Conservation (phyloP, 352 stramenopile species). For the Phytophthora brassicae region DNA sequence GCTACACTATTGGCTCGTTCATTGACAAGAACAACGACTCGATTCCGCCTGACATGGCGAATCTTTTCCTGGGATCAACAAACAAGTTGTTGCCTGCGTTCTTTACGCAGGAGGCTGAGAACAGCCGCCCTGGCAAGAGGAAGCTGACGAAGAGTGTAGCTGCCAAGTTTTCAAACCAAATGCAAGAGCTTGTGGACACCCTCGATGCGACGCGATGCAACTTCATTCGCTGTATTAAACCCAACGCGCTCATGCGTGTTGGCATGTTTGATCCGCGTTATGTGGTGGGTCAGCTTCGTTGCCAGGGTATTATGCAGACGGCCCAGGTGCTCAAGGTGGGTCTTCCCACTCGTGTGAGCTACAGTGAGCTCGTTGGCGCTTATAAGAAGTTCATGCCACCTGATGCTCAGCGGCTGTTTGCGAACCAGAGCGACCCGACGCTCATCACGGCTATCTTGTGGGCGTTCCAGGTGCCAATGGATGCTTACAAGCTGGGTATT, state of each 20-base stretch:
- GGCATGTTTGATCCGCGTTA: constrained; percentile 86
- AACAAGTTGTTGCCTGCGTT: constrained; percentile 68
- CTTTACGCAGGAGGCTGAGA: constrained; percentile 65
- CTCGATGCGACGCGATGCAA: constrained; percentile 83
- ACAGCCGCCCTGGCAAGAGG: constrained; percentile 69
- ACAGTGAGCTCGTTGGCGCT: constrained; percentile 85
- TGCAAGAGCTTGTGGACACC: constrained; percentile 87
- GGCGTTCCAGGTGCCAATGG: constrained; percentile 86
- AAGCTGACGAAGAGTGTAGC: constrained; percentile 75
- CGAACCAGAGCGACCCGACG: constrained; percentile 78
- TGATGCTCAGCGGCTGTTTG: constrained; percentile 76
- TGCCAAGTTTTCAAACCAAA: constrained; percentile 84
- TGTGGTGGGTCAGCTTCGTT: constrained; percentile 89
- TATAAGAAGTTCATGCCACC: constrained; percentile 81
- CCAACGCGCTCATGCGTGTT: constrained; percentile 81
- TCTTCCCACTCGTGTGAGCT: constrained; percentile 88
- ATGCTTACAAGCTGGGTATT: constrained; percentile 86
- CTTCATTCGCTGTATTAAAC: constrained; percentile 93
- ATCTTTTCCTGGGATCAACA: constrained; percentile 74
- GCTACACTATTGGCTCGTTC: constrained; percentile 89
- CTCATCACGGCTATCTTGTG: constrained; percentile 89
- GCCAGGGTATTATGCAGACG: constrained; percentile 88
- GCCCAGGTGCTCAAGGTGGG: constrained; percentile 90
- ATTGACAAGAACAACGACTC: constrained; percentile 93
- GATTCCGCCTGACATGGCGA: constrained; percentile 81